These are phyloP conservation scores for Oxytropis ochrocephala DNA, from an alignment of 306 rosid species.

Conservation along the genomic window DNA sequence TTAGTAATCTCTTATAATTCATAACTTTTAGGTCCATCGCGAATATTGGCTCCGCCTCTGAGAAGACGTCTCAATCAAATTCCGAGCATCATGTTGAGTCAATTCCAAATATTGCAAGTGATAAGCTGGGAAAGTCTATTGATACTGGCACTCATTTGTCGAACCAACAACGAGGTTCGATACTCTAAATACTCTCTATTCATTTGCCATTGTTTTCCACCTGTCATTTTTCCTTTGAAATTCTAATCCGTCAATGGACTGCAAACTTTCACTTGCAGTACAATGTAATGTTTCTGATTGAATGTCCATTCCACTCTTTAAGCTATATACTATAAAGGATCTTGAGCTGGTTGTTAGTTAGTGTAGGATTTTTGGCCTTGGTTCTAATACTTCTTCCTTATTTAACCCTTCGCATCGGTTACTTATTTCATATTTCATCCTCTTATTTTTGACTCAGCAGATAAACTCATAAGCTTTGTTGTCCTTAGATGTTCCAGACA, in stretches of 20 bases:
- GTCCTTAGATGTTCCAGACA: too few relatives aligned
- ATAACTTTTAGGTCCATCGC: conserved; percentile 32
- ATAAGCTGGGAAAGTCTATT: conserved; percentile 29
- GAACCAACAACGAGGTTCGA: conserved; percentile 51
- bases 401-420: too few relatives aligned
- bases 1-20: conserved; percentile 19
- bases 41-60: conserved; percentile 30
- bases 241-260: conserved; percentile 1
- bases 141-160: conserved; percentile 28
- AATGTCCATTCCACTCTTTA: too few relatives aligned
- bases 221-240: neutral
- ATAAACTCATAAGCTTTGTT: too few relatives aligned
- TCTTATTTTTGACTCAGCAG: too few relatives aligned
- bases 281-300: too few relatives aligned
- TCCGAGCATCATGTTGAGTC: conserved; percentile 22
- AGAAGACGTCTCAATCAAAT: conserved; percentile 29
- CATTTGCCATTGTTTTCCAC: conserved; percentile 12
- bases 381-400: too few relatives aligned
- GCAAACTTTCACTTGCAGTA: too few relatives aligned
- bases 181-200: neutral
- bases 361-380: too few relatives aligned
- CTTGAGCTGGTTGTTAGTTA: too few relatives aligned
- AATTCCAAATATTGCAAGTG: conserved; percentile 25
- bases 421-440: too few relatives aligned
- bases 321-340: too few relatives aligned